These are phyloP conservation scores for Boletellus ananas DNA, from an alignment of 768 basidiomycete genomes.

Conservation along the genomic window DNA sequence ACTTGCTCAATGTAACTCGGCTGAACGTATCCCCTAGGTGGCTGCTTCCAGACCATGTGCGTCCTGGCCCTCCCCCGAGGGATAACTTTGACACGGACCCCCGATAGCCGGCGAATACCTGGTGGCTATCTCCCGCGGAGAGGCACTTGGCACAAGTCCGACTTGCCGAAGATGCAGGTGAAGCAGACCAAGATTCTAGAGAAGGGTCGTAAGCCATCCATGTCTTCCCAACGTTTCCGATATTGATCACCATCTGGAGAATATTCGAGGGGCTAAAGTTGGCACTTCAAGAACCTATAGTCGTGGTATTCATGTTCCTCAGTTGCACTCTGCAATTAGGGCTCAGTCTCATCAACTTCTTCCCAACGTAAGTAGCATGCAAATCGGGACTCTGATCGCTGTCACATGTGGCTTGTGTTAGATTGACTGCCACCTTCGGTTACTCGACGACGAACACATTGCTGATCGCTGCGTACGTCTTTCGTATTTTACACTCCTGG, in stretches of 20 bases:
- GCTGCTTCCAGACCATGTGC: slow-evolving; percentile 56
- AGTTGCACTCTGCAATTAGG: slow-evolving; percentile 49
- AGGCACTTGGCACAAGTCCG: too few species aligned
- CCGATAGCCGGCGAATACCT: slow-evolving; percentile 57
- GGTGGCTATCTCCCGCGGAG: slow-evolving; percentile 50
- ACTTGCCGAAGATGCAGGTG: slow-evolving; percentile 65
- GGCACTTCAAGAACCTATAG: slow-evolving; percentile 56
- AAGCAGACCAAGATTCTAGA: slow-evolving; percentile 56
- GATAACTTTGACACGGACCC: too few species aligned
- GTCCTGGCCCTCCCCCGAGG: too few species aligned
- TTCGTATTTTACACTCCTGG: too few species aligned
- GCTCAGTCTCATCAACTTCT: slow-evolving; percentile 61
- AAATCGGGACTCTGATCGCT: too few species aligned
- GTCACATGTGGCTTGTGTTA: too few species aligned
- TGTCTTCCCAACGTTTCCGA: not conserved
- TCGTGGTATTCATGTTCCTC: slow-evolving; percentile 52
- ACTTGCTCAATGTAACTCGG: too few species aligned
- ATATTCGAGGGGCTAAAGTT: slow-evolving; percentile 35
- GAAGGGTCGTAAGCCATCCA: slow-evolving; percentile 49
- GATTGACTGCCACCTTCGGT: not conserved
- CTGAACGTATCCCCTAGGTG: slow-evolving; percentile 42
- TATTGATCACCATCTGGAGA: slow-evolving; percentile 2
- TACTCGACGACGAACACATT: slow-evolving; percentile 20
- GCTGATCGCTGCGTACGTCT: slow-evolving; percentile 18
- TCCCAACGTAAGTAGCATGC: slow-evolving; percentile 40